Evolutionary conservation across 106 monocot genomes (phyloP), one percentile per base, ranked within the genome.

Genomic region (Apostasia ramifera): DNA sequence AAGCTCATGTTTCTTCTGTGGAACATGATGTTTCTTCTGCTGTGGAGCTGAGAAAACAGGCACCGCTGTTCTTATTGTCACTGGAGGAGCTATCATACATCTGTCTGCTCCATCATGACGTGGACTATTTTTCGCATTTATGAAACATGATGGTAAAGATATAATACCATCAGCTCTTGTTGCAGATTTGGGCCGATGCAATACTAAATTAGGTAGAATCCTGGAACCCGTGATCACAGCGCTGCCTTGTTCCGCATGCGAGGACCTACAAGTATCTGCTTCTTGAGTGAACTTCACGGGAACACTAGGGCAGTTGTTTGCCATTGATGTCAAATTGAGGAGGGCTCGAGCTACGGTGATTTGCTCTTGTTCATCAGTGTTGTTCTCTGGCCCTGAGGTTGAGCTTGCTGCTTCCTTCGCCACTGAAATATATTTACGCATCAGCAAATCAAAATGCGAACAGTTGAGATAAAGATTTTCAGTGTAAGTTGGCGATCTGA

Each of bases 301-400:
- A 46, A 98, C 92, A 14, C 87, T 81, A 40, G 81, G 44, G 39
- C 85, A 88, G 64, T 84, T 81, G 66, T 83, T 77, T 3, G 81
- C 90, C 83, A 87, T 83, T 0, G 85, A 78, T 75, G 93, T 88
- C 67, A 93, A 93, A 63, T 86, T 93, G 38, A 99, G 74, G 47
- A 93, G 82, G 42, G 93, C 93, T 68, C 93, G 69, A 4, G 98
- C 90, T 40, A 99, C 88, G 1, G 79, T 84, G 70, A 90, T 88
- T 61, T 99, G 98, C 69, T 93, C 98, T 81, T 88, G 90, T 67
- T 99, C 98, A 50, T 93, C 93, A n/a, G 26, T 26, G 42, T 85
- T 93, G 69, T 75, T 90, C 69, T 93, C 87, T 37, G 72, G 78
- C 54, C 81, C 86, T 1, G 39, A 44, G 42, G 95, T 84, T 7